These are phyloP conservation scores for Paecilomyces sp. DNA, from an alignment of 2,329 filamentous ascomycete genomes.

Conservation along the genomic window DNA sequence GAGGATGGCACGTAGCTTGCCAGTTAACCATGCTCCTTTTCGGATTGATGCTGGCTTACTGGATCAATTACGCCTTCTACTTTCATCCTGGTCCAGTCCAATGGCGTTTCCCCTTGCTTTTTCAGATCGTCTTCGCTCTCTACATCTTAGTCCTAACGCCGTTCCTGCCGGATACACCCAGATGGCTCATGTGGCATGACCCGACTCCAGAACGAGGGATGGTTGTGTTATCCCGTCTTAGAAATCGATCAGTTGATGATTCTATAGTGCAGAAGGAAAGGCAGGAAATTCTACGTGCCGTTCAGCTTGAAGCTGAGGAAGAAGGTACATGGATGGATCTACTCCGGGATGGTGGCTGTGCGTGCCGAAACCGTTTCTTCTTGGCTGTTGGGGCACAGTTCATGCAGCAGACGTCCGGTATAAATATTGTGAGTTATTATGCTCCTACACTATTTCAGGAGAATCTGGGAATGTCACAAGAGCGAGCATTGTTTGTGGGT, in stretches of 20 bases:
- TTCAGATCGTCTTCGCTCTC: neutral
- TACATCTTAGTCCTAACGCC: neutral
- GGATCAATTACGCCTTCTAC: conserved; percentile 6
- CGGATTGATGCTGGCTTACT: neutral
- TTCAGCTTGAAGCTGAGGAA: neutral
- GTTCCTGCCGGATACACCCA: conserved; percentile 1
- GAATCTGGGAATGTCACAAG: conserved; percentile 31
- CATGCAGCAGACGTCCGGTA: conserved; percentile 13
- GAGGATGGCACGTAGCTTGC: too few relatives aligned
- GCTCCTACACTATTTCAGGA: conserved; percentile 34
- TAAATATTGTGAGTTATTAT: conserved; percentile 11
- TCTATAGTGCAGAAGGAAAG: neutral
- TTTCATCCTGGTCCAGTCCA: conserved; percentile 5
- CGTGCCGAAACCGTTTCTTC: conserved; percentile 3
- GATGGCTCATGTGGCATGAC: conserved; percentile 2
- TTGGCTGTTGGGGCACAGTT: conserved; percentile 11
- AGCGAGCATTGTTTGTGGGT: conserved; percentile 20
- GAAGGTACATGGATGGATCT: neutral
- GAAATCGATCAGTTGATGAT: neutral
- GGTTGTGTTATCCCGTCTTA: neutral
- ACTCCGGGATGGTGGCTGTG: neutral
- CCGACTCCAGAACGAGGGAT: neutral
- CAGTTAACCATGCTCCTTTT: too few relatives aligned
- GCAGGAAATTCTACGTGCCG: neutral
- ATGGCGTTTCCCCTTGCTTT: conserved; percentile 1